Evolutionary conservation across 164 flowering plant species (phyloP).

Genomic region (Buxus sempervirens): DNA sequence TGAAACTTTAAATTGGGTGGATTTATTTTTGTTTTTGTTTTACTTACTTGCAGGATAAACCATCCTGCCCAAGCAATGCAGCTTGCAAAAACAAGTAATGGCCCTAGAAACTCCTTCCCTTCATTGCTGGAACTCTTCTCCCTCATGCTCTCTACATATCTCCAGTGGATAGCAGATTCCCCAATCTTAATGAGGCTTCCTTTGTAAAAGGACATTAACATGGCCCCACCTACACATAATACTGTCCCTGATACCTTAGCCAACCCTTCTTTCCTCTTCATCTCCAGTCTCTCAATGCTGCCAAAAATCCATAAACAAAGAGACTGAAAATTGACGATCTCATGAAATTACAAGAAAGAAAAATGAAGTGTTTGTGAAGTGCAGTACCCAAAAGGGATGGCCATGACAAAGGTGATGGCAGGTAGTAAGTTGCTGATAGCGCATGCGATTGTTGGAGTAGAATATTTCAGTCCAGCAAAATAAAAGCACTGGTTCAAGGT

Average conservation of each 20-base stretch:
- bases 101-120: conserved; percentile 34
- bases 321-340: neutral
- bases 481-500: conserved; percentile 36
- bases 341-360: neutral
- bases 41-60: conserved; percentile 66
- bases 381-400: conserved; percentile 30
- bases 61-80: conserved; percentile 61
- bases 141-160: conserved; percentile 32
- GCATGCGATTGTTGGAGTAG: conserved; percentile 32
- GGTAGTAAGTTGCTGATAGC: conserved; percentile 36
- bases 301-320: neutral
- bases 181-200: conserved; percentile 46
- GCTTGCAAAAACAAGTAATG: conserved; percentile 51
- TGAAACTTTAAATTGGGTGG: no score
- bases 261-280: conserved; percentile 47
- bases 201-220: conserved; percentile 81
- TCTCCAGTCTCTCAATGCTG: conserved; percentile 59
- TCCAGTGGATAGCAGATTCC: conserved; percentile 61
- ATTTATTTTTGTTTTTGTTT: no score
- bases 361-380: neutral
- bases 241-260: conserved; percentile 76
- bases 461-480: conserved; percentile 30
- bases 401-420: conserved; percentile 35
- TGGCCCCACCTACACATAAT: conserved; percentile 80
- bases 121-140: conserved; percentile 14